phyloP scores from a whole-genome alignment of 768 basidiomycete species.

The Cubamyces sp. region DNA sequence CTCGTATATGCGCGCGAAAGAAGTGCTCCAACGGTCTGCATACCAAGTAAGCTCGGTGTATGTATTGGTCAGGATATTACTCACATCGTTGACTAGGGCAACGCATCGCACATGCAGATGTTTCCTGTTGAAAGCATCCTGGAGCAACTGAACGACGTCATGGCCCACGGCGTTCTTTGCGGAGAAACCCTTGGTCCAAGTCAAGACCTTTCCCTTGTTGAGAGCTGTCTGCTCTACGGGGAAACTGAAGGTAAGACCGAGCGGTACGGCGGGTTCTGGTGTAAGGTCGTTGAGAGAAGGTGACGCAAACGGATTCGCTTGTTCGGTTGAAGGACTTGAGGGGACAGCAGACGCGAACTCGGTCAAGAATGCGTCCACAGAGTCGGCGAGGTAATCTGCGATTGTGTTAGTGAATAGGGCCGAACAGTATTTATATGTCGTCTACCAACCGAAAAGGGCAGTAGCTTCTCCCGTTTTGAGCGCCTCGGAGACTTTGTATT shows the following conservation, averaged over 20 bases:
- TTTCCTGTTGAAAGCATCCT: constrained; percentile 90
- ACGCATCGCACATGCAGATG: constrained; percentile 91
- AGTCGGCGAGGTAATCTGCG: constrained; percentile 95
- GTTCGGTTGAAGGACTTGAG: constrained; percentile 23
- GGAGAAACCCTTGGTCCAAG: constrained; percentile 96
- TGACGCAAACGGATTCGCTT: constrained; percentile 28
- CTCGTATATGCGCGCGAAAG: constrained; percentile 92
- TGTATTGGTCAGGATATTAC: constrained; percentile 33
- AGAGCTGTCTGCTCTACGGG: constrained; percentile 97
- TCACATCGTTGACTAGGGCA: constrained; percentile 92
- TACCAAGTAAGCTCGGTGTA: neutral
- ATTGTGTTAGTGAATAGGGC: neutral
- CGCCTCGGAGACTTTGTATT: constrained; percentile 93
- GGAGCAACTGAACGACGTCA: constrained; percentile 87
- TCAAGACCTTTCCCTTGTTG: constrained; percentile 86
- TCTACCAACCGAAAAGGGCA: constrained; percentile 74
- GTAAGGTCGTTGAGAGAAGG: constrained; percentile 32
- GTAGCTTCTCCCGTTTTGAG: constrained; percentile 92
- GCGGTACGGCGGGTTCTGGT: constrained; percentile 46
- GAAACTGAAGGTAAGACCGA: constrained; percentile 97
- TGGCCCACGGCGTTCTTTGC: constrained; percentile 88
- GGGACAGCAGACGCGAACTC: constrained; percentile 37
- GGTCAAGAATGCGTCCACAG: constrained; percentile 93
- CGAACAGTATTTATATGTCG: neutral
- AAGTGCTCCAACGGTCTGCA: constrained; percentile 92